Percentiles rank a stretch among this genome's conserved stretches.
These are phyloP conservation scores for Coemansia aciculifera DNA, from an alignment of 192 early-diverging fungal species.

Conservation along the genomic window DNA sequence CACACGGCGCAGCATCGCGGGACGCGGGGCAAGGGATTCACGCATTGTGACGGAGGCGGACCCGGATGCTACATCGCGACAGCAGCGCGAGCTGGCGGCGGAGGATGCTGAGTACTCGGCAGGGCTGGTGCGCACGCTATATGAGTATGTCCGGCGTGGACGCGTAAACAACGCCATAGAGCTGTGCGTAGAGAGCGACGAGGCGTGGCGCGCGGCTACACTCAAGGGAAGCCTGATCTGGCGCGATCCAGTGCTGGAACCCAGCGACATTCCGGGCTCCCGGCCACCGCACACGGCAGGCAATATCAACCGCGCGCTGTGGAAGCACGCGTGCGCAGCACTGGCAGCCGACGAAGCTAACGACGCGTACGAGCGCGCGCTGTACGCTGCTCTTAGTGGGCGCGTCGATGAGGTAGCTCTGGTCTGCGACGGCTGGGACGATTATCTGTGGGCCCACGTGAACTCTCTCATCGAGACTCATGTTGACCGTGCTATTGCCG, in stretches of 20 bases:
- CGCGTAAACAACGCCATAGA: constrained; percentile 63
- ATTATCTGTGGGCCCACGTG: constrained; percentile 81
- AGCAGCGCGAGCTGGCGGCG: constrained; percentile 25
- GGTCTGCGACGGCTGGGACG: constrained; percentile 85
- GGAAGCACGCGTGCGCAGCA: constrained; percentile 50
- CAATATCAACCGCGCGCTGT: constrained; percentile 45
- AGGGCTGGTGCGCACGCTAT: constrained; percentile 65
- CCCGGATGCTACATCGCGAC: constrained; percentile 42
- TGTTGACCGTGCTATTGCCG: constrained; percentile 50
- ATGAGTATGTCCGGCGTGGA: constrained; percentile 78
- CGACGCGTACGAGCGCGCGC: constrained; percentile 74
- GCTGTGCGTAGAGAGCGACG: constrained; percentile 69
- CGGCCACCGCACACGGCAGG: constrained; percentile 38
- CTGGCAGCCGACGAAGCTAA: constrained; percentile 46
- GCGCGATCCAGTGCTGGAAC: constrained; percentile 54
- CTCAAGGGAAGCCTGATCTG: constrained; percentile 65
- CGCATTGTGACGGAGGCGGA: constrained; percentile 39
- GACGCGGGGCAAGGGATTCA: constrained; percentile 12
- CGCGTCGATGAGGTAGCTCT: constrained; percentile 69
- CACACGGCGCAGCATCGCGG: constrained; percentile 42
- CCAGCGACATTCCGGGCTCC: constrained; percentile 13
- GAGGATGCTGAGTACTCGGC: constrained; percentile 57
- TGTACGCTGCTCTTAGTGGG: constrained; percentile 74
- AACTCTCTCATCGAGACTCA: constrained; percentile 68
- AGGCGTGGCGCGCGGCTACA: constrained; percentile 81